Conservation (phyloP, 176 grass and related monocot species). For the Zizania latifolia region DNA sequence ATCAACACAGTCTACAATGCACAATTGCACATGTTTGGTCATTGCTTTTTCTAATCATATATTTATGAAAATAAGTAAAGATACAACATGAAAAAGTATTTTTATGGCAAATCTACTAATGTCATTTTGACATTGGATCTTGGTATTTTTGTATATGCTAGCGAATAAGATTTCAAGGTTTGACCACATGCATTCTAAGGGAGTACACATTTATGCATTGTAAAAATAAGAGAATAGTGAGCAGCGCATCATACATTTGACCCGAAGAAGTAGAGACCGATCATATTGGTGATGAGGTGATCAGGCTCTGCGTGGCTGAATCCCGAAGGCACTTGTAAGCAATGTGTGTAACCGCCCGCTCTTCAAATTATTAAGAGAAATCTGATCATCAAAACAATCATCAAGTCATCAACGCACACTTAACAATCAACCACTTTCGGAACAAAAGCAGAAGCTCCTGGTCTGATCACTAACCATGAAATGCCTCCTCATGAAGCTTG, state of each 20-base stretch:
- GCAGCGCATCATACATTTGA: constrained; percentile 44
- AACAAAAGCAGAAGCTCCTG: background rate
- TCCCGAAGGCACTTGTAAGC: constrained; percentile 80
- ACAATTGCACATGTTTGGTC: background rate
- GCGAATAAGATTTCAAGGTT: background rate
- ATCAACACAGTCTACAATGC: background rate
- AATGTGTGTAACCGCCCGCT: constrained; percentile 74
- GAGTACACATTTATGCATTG: background rate
- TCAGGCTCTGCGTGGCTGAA: constrained; percentile 46
- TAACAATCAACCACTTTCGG: background rate
- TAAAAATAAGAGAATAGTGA: background rate
- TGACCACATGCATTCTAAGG: background rate
- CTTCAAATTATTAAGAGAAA: constrained; percentile 83
- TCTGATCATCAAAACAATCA: constrained; percentile 40
- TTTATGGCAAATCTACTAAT: background rate
- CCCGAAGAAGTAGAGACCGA: constrained; percentile 85
- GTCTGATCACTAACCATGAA: constrained; percentile 57
- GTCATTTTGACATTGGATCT: background rate
- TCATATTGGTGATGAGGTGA: constrained; percentile 74
- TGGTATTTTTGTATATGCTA: background rate
- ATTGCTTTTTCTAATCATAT: background rate
- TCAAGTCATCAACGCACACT: constrained; percentile 12
- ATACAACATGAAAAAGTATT: background rate
- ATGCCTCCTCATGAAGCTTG: constrained; percentile 59
- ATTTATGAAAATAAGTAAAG: background rate